Base-by-base conservation (phyloP, 179 eudicot species). In the Silene noctiflora region DNA sequence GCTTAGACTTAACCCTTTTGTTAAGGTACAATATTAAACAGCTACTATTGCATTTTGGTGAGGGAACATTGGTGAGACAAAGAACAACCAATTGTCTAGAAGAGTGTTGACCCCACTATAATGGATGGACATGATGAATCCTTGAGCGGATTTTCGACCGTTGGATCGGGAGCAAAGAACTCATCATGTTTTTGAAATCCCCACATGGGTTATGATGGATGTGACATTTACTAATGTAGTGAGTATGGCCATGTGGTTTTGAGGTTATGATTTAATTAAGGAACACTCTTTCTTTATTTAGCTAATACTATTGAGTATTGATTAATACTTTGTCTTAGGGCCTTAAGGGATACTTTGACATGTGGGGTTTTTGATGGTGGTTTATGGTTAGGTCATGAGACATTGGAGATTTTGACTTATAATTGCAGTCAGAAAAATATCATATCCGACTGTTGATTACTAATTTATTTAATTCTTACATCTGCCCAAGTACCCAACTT, bases 21-120 rank as follows among this genome's bases (percentile, higher is more conserved):
- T 71, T 71, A 75, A 65, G 79, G 82, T 74, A 76, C 80, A 75
- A 67, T 76, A 67, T 72, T 72, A 79, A 75, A 83, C 89, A 85
- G 82, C 82, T 84, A 81, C 44, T 67, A 58, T 69, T 81, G 84
- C 83, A 29, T 27, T 67, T 59, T 75, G 71, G 74, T 73, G 77
- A 72, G 88, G 88, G 74, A 84, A 86, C 89, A 86, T n/a, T 29
- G 77, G 71, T 60, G 84, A 76, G 86, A 86, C 89, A 83, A 78
- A 14, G 71, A 60, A 65, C 79, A 76, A 72, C 82, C 70, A 72
- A 39, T 67, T 65, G 73, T 48, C 76, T 88, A 72, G 81, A 81
- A 74, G 68, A 76, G 61, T 74, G 84, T 79, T 86, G 88, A 55
- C 83, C 83, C 87, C 31, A 19, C 12, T 31, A n/a, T 67, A 20